These are phyloP conservation scores for Singerocomus rubriflavus DNA, from an alignment of 1,284 basidiomycete genomes.

Conservation along the genomic window DNA sequence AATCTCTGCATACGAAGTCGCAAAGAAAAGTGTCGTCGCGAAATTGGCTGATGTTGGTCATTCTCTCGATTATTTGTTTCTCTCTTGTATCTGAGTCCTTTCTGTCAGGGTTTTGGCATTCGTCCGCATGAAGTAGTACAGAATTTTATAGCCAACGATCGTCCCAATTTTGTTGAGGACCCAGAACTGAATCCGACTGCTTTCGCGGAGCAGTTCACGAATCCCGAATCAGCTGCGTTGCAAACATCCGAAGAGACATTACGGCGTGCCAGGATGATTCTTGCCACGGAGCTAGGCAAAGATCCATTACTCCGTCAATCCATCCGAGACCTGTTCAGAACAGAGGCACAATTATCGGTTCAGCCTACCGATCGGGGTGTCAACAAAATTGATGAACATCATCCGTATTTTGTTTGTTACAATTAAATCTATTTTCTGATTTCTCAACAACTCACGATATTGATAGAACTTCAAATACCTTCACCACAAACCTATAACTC, in stretches of 20 bases:
- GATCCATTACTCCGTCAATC: constrained; percentile 87
- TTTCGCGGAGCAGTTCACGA: constrained; percentile 77
- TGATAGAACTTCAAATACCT: constrained; percentile 94
- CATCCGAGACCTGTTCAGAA: constrained; percentile 76
- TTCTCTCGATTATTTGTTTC: constrained; percentile 2
- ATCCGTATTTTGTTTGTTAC: constrained; percentile 80
- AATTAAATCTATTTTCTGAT: background rate
- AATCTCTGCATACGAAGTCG: constrained; percentile 82
- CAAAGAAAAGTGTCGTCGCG: constrained; percentile 75
- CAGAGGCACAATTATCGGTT: constrained; percentile 78
- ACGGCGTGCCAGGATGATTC: constrained; percentile 76
- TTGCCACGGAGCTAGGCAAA: constrained; percentile 89
- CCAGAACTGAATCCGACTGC: constrained; percentile 68
- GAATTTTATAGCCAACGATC: constrained; percentile 64
- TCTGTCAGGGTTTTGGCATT: constrained; percentile 71
- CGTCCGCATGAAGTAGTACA: constrained; percentile 75
- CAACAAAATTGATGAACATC: constrained; percentile 85
- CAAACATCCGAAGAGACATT: constrained; percentile 64
- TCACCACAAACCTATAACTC: constrained; percentile 72
- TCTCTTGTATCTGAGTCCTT: constrained; percentile 14
- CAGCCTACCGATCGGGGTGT: constrained; percentile 91
- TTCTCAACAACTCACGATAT: constrained; percentile 6
- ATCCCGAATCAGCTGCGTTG: constrained; percentile 56
- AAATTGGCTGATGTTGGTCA: constrained; percentile 70
- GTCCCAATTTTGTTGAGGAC: constrained; percentile 74